Percentiles rank a stretch among this genome's conserved stretches.
Conservation (phyloP, 306 rosid genomes). For the Citrullus colocynthis region DNA sequence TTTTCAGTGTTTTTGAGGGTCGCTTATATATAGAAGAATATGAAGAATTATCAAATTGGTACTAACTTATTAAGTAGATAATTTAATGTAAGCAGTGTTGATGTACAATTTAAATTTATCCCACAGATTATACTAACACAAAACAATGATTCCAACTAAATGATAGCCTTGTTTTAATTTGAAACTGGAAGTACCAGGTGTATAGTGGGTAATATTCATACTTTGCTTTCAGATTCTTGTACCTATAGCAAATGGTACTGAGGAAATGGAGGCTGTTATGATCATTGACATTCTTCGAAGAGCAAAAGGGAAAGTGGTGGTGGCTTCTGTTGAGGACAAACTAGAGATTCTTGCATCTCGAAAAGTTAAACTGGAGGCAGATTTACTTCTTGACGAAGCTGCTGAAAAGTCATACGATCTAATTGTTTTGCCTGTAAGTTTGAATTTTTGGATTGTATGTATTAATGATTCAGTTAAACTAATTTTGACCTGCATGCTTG, state of each 20-base stretch:
- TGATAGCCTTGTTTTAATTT: not conserved
- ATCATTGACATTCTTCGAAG: constrained; percentile 66
- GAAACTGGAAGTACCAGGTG: not conserved
- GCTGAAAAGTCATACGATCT: constrained; percentile 59
- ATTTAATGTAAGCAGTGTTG: not conserved
- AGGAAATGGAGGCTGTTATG: constrained; percentile 92
- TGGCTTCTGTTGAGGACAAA: constrained; percentile 68
- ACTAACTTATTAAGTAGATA: not conserved
- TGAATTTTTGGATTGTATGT: not conserved
- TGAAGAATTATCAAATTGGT: not conserved
- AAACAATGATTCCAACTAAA: not conserved
- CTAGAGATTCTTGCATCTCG: constrained; percentile 65
- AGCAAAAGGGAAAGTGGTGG: constrained; percentile 79
- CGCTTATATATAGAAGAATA: not conserved
- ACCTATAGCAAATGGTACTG: constrained; percentile 74
- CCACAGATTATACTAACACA: not conserved
- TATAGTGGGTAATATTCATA: constrained; percentile 13
- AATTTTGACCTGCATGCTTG: constrained; percentile 11
- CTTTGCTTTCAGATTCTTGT: constrained; percentile 57
- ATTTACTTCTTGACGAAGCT: constrained; percentile 67
- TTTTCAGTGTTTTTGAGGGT: not conserved
- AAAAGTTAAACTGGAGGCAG: constrained; percentile 72
- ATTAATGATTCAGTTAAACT: not conserved
- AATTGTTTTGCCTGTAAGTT: constrained; percentile 74
- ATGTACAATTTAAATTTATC: not conserved